phyloP scores from a whole-genome alignment of 2,329 filamentous ascomycete species.

The Helotiales sp. region DNA sequence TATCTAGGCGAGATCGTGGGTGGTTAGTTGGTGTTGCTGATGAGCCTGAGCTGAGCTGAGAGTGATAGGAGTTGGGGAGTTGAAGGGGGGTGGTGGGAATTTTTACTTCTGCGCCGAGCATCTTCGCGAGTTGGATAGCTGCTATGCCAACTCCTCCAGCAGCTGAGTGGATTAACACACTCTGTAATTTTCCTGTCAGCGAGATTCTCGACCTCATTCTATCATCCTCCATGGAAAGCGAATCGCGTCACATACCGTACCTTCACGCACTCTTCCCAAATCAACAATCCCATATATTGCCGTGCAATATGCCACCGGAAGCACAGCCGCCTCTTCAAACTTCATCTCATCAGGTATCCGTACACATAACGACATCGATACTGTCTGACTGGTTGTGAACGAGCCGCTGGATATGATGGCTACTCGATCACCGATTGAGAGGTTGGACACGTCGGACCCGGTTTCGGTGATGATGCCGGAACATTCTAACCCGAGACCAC shows the following conservation, averaged over 20 bases:
- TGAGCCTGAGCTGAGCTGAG: too few species aligned
- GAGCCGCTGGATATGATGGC: neutral
- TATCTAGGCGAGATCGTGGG: too few species aligned
- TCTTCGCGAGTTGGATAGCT: conserved; percentile 40
- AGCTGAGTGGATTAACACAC: conserved; percentile 43
- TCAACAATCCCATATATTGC: neutral
- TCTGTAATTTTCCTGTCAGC: conserved; percentile 28
- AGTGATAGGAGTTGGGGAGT: too few species aligned
- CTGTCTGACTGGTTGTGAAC: neutral
- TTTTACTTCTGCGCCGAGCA: conserved; percentile 42
- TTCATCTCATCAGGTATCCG: neutral
- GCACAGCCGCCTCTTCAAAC: neutral
- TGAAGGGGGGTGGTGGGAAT: too few species aligned
- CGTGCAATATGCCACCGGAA: neutral
- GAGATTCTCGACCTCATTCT: too few species aligned
- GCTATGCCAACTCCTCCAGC: conserved; percentile 43
- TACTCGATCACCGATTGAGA: neutral
- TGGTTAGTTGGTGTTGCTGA: too few species aligned
- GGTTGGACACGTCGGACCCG: neutral
- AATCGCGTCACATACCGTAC: neutral
- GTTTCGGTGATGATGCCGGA: neutral
- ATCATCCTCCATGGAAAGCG: too few species aligned
- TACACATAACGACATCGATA: neutral
- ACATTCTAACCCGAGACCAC: neutral
- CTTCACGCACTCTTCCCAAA: neutral